Evolutionary conservation across 2,329 filamentous ascomycete genomes (phyloP), one percentile per base, ranked within the genome.

Genomic region (Exserohilum rostratum): DNA sequence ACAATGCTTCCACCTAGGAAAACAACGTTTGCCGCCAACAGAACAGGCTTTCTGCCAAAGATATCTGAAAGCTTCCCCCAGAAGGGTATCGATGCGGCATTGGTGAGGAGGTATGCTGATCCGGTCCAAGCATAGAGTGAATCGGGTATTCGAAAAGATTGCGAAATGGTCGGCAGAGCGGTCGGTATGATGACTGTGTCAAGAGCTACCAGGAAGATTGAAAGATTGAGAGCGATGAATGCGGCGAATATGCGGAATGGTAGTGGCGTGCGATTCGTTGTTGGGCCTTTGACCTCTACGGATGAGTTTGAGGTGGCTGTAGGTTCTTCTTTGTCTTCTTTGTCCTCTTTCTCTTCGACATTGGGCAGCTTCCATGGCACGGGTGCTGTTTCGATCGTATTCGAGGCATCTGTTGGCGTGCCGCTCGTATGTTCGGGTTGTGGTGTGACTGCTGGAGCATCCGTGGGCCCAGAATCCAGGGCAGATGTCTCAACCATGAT

Each of bases 91-190:
- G 71, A 73, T 1, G 76, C 72, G 5, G 72, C 73, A 34, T 76
- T 75, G 15, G 71, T 64, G 30, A 77, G 70, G 3, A 77, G 65
- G 42, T 76, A 77, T 3, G 72, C 67, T 1, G 74, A 77, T 1
- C 90, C 90, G 50, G 91, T 88, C 90, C 90, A 93, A 27, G 86
- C 85, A 73, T 91, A 93, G n/a, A 89, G 87, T 3, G 83, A 79
- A 6, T 85, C 85, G 2, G 88, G 88, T 9, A 75, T 64, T 37
- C 86, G 71, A 59, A 93, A 85, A 50, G 88, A 80, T 27, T 74
- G 76, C 2, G 84, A 80, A 53, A 90, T 90, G 12, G 85, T 85
- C 0, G 87, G 87, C 6, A 90, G 78, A 6, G 87, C 85, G 0
- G 87, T 89, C 6, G 87, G 83, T 58, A 87, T 79, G 62, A 87